These are phyloP conservation scores for Sungouiella thailandica DNA, from an alignment of 805 yeast species.

Conservation along the genomic window DNA sequence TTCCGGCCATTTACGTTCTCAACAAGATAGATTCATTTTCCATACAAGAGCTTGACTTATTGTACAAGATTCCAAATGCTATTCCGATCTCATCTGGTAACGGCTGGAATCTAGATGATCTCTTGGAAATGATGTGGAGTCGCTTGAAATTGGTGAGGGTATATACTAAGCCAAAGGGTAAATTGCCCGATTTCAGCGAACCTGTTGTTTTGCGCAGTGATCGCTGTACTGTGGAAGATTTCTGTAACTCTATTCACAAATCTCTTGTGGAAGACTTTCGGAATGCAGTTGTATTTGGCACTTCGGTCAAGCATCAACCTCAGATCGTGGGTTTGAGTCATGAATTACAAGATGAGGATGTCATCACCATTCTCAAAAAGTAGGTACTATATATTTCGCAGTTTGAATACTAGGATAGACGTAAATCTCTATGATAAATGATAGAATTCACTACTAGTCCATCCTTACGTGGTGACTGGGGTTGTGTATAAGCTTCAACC, in stretches of 20 bases:
- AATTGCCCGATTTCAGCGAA: conserved; percentile 86
- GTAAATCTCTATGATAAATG: no score
- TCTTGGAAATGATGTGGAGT: conserved; percentile 94
- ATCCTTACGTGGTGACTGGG: no score
- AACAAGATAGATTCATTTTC: conserved; percentile 96
- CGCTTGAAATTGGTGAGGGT: conserved; percentile 87
- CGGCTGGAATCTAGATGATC: conserved; percentile 96
- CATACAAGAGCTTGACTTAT: conserved; percentile 83
- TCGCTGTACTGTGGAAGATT: conserved; percentile 85
- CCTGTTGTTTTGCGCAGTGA: conserved; percentile 89
- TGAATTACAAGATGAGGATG: conserved; percentile 89
- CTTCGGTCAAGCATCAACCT: conserved; percentile 96
- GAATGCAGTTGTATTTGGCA: conserved; percentile 88
- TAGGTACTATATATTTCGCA: no score
- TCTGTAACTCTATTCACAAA: conserved; percentile 95
- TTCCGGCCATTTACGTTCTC: conserved; percentile 91
- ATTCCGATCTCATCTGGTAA: conserved; percentile 94
- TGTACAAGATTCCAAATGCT: conserved; percentile 92
- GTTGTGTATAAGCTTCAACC: no score
- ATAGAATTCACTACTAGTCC: no score
- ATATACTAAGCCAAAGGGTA: conserved; percentile 95
- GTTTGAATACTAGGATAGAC: no score
- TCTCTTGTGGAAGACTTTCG: conserved; percentile 89
- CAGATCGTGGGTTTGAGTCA: conserved; percentile 91
- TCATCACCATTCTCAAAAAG: conserved; percentile 87